Conservation (phyloP, 192 early-diverging fungal genomes). For the Rhizophagus sp. region DNA sequence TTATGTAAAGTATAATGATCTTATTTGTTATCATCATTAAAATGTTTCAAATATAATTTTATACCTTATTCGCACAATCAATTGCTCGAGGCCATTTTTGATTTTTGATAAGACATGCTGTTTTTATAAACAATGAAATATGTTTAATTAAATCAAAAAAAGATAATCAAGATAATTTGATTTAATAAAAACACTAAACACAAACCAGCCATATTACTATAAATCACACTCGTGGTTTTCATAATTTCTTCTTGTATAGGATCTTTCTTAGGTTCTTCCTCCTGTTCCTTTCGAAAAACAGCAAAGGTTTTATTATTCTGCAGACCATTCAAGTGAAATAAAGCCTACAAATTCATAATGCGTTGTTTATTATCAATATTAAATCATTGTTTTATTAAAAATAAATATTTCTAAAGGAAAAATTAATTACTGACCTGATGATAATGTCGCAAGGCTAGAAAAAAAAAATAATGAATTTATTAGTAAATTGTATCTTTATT, state of each 20-base stretch:
- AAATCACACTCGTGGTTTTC: conserved; percentile 16
- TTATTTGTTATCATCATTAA: neutral
- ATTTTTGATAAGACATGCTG: conserved; percentile 42
- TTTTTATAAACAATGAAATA: conserved; percentile 2
- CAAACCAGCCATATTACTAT: conserved; percentile 38
- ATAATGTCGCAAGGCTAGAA: conserved; percentile 41
- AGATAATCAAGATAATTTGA: neutral
- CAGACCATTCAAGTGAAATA: conserved; percentile 39
- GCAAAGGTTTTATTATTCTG: conserved; percentile 35
- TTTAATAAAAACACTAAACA: neutral
- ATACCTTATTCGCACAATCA: conserved; percentile 34
- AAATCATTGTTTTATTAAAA: neutral
- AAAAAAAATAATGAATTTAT: neutral
- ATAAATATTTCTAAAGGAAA: neutral
- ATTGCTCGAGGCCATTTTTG: conserved; percentile 39
- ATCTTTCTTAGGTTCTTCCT: conserved; percentile 20
- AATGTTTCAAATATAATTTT: neutral
- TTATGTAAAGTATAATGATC: too few relatives aligned
- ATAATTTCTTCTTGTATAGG: conserved; percentile 26
- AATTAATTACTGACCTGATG: conserved; percentile 32
- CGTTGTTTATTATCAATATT: neutral
- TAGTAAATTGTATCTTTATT: neutral
- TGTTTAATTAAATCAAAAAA: neutral
- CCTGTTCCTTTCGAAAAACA: conserved; percentile 26
- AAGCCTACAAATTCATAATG: conserved; percentile 32